Percentiles rank a stretch among this genome's conserved stretches.
Conservation (phyloP, 345 rosid genomes). For the Anastatica hierochuntica region DNA sequence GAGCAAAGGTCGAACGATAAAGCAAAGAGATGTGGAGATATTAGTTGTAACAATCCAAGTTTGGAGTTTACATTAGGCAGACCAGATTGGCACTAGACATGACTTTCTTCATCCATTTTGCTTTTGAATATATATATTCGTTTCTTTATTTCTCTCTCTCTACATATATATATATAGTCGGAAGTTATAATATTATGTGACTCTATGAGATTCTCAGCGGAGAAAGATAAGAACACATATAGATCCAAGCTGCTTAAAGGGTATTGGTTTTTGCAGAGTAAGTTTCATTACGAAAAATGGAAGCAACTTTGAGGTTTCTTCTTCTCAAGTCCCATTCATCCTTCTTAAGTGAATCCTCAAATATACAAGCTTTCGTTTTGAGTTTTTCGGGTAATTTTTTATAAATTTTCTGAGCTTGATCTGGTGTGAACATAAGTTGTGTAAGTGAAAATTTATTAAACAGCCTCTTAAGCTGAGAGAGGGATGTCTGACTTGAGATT, state of each 20-base stretch:
- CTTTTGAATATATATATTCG: neutral
- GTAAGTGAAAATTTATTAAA: neutral
- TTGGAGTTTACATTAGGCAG: slow-evolving; percentile 71
- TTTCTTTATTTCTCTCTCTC: no score
- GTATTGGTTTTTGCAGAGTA: slow-evolving; percentile 11
- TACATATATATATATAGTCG: neutral
- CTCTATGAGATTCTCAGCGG: neutral
- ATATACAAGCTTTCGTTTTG: slow-evolving; percentile 7
- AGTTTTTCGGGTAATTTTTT: neutral
- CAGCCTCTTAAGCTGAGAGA: slow-evolving; percentile 1
- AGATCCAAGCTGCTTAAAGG: neutral
- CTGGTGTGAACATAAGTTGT: slow-evolving; percentile 9
- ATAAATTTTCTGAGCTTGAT: neutral
- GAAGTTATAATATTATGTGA: neutral
- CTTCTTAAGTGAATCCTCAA: neutral
- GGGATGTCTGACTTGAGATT: slow-evolving; percentile 2
- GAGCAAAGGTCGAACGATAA: slow-evolving; percentile 19
- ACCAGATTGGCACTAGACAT: slow-evolving; percentile 57
- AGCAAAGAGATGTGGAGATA: slow-evolving; percentile 24
- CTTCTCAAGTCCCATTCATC: slow-evolving; percentile 4
- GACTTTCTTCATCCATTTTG: slow-evolving; percentile 12
- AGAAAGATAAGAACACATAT: neutral
- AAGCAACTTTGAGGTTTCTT: slow-evolving; percentile 5
- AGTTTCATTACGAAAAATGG: neutral
- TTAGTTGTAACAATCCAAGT: slow-evolving; percentile 42